Evolutionary conservation across 2,329 filamentous ascomycete species (phyloP).

Genomic region (Colletotrichum melonis): DNA sequence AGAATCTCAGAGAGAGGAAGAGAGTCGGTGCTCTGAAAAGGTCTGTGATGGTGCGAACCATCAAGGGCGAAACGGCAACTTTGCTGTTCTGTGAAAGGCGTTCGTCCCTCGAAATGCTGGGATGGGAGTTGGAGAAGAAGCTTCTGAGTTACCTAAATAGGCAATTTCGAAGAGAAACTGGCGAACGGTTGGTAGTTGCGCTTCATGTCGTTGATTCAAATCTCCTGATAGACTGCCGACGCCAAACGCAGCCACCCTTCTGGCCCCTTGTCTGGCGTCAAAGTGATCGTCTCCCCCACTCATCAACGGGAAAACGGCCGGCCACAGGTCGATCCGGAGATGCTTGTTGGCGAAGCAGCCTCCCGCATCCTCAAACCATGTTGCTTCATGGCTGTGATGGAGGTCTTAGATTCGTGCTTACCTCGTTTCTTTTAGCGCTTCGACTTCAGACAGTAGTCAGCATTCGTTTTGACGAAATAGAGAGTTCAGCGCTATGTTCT

Average conservation of each 20-base stretch:
- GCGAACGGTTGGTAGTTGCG: slow-evolving; percentile 34
- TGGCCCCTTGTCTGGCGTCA: slow-evolving; percentile 5
- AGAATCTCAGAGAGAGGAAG: background rate
- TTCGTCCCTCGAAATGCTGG: slow-evolving; percentile 3
- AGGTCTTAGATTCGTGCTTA: background rate
- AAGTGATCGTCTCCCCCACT: slow-evolving; percentile 11
- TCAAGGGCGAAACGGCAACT: background rate
- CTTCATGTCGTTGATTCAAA: slow-evolving; percentile 16
- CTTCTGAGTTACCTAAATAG: slow-evolving; percentile 7
- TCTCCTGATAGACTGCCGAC: background rate
- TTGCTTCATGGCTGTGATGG: background rate
- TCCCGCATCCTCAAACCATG: slow-evolving; percentile 17
- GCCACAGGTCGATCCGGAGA: background rate
- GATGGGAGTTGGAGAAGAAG: background rate
- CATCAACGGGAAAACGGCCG: background rate
- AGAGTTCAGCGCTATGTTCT: background rate
- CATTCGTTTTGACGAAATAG: background rate
- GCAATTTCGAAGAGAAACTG: slow-evolving; percentile 16
- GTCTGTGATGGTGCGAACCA: slow-evolving; percentile 14
- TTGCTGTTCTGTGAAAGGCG: background rate
- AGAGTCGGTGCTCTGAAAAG: background rate
- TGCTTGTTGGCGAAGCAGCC: slow-evolving; percentile 18
- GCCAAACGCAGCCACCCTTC: slow-evolving; percentile 16
- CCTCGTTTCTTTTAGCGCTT: background rate
- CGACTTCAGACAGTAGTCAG: background rate